Conservation (phyloP, 306 rosid genomes). For the Dalbergia oliveri region DNA sequence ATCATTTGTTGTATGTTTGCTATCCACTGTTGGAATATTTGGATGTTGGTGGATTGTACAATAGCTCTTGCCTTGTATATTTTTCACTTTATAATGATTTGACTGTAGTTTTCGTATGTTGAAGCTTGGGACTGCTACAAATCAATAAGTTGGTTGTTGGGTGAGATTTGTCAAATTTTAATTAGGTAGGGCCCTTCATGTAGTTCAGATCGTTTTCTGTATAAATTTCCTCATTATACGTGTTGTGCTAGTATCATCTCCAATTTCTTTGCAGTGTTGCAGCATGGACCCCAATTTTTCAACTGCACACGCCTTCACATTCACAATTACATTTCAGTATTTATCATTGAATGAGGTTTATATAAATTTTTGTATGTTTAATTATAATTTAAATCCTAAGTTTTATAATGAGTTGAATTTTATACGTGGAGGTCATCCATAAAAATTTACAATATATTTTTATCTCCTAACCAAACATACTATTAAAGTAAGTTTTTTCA, state of each 20-base stretch:
- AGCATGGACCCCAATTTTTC: neutral
- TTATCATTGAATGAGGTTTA: neutral
- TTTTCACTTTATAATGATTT: neutral
- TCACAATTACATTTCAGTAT: neutral
- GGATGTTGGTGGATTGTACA: slow-evolving; percentile 4
- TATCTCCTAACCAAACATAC: no score
- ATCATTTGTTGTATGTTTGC: slow-evolving; percentile 9
- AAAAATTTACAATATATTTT: no score
- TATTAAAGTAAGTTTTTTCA: no score
- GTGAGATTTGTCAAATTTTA: neutral
- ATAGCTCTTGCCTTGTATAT: neutral
- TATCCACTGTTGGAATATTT: slow-evolving; percentile 8
- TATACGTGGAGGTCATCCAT: no score
- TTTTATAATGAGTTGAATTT: no score
- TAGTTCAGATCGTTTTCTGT: neutral
- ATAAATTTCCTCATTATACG: neutral
- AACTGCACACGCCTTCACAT: neutral
- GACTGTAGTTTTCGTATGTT: neutral
- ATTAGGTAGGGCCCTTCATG: neutral
- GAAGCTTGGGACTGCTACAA: neutral
- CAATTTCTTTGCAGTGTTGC: neutral
- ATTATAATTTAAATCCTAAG: no score
- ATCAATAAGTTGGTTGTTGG: neutral
- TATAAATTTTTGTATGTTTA: neutral
- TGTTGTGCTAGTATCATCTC: neutral